Conservation (phyloP, 441 rosid genomes). For the Lagerstroemia fauriei region DNA sequence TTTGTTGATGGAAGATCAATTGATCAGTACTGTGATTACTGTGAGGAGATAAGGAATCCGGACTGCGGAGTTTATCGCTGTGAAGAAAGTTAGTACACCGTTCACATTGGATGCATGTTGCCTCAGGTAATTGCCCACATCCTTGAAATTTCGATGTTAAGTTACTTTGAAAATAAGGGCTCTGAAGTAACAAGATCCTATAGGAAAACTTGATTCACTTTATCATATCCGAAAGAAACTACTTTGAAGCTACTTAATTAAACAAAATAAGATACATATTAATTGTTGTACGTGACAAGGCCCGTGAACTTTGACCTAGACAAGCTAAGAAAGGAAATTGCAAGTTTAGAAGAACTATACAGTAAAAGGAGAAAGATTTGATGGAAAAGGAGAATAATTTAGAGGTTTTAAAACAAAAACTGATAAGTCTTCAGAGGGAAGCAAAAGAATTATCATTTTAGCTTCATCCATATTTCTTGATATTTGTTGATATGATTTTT, state of each 20-base stretch:
- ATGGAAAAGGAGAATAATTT: too few species aligned
- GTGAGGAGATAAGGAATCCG: conserved; percentile 7
- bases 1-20: background rate
- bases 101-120: background rate
- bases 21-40: background rate
- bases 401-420: background rate
- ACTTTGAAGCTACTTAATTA: background rate
- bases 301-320: background rate
- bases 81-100: background rate
- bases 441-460: background rate
- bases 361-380: background rate
- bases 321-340: background rate
- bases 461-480: background rate
- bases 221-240: too few species aligned
- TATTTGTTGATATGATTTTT: background rate
- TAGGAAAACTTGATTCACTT: too few species aligned
- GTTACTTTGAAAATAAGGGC: too few species aligned
- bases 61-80: conserved; percentile 10
- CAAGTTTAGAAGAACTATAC: background rate
- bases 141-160: background rate
- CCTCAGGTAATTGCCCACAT: background rate
- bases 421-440: background rate
- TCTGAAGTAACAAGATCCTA: background rate
- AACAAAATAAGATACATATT: too few species aligned
- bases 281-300: background rate